Conservation (phyloP, 164 flowering plant genomes). For the Piper longum region DNA sequence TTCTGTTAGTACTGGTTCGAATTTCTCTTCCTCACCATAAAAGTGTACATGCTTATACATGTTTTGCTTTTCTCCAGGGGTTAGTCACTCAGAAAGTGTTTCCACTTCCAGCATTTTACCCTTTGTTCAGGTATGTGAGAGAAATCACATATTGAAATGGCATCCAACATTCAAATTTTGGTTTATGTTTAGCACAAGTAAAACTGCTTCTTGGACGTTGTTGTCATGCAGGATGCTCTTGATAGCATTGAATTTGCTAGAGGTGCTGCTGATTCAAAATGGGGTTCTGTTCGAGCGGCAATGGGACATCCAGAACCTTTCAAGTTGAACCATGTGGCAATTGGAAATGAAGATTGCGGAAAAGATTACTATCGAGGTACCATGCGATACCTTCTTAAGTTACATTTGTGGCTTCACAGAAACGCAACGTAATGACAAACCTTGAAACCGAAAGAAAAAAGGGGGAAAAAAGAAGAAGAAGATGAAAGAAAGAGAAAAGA, state of each 20-base stretch:
- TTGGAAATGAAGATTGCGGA: slow-evolving; percentile 88
- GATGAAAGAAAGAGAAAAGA: no score
- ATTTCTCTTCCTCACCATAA: slow-evolving; percentile 1
- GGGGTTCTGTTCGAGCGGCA: slow-evolving; percentile 88
- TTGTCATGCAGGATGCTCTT: slow-evolving; percentile 55
- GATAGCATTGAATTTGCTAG: slow-evolving; percentile 88
- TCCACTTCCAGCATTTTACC: slow-evolving; percentile 46
- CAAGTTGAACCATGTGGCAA: slow-evolving; percentile 65
- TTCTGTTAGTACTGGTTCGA: neutral
- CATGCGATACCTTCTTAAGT: neutral
- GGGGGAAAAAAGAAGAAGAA: no score
- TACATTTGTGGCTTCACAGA: no score
- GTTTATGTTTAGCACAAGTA: neutral
- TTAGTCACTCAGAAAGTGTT: slow-evolving; percentile 75
- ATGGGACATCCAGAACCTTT: slow-evolving; percentile 96
- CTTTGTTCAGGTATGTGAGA: slow-evolving; percentile 40
- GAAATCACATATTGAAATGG: slow-evolving; percentile 10
- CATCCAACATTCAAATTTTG: neutral
- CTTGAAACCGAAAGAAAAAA: no score
- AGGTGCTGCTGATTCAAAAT: slow-evolving; percentile 52
- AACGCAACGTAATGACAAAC: no score
- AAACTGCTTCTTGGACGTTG: neutral
- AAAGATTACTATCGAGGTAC: slow-evolving; percentile 59
- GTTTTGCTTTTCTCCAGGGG: slow-evolving; percentile 32
- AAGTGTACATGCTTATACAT: neutral